phyloP scores from a whole-genome alignment of 2,329 filamentous ascomycete genomes.

The Phaeosphaeriaceae sp. region DNA sequence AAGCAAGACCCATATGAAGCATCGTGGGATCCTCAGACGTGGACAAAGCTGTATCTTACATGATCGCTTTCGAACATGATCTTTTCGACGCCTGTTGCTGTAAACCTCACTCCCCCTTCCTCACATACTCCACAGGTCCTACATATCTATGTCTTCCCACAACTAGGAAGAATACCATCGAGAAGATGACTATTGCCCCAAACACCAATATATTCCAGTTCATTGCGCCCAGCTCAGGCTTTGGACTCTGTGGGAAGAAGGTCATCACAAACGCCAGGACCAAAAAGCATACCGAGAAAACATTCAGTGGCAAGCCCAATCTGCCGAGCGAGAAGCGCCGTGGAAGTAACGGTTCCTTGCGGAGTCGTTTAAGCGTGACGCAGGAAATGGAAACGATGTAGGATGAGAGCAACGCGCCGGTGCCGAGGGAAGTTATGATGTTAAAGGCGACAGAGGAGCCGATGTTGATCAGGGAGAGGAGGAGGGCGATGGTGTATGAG shows the following conservation, averaged over 20 bases:
- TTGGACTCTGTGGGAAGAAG: slow-evolving; percentile 51
- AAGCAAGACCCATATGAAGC: too few species aligned
- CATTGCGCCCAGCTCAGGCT: slow-evolving; percentile 54
- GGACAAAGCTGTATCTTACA: too few species aligned
- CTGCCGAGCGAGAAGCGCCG: slow-evolving; percentile 56
- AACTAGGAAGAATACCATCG: slow-evolving; percentile 51
- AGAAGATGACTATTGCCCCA: slow-evolving; percentile 50
- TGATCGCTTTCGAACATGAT: too few species aligned
- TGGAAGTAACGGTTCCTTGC: slow-evolving; percentile 51
- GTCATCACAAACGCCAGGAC: slow-evolving; percentile 51
- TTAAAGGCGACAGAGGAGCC: slow-evolving; percentile 33
- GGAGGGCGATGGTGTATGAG: slow-evolving; percentile 21
- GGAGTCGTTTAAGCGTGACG: slow-evolving; percentile 53
- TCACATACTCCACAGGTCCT: slow-evolving; percentile 30
- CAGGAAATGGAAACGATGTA: slow-evolving; percentile 54
- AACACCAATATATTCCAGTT: slow-evolving; percentile 56
- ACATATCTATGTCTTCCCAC: slow-evolving; percentile 50
- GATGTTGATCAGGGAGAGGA: slow-evolving; percentile 39
- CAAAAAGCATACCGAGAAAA: slow-evolving; percentile 49
- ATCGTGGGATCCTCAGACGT: too few species aligned
- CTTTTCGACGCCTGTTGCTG: too few species aligned
- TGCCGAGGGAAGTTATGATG: slow-evolving; percentile 21
- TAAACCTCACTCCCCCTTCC: slow-evolving; percentile 1
- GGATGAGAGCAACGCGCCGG: slow-evolving; percentile 22
- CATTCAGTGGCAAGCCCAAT: slow-evolving; percentile 52